Evolutionary conservation across 495 filamentous ascomycete genomes (phyloP), one percentile per base, ranked within the genome.

Genomic region (Penicillium egyptiacum): DNA sequence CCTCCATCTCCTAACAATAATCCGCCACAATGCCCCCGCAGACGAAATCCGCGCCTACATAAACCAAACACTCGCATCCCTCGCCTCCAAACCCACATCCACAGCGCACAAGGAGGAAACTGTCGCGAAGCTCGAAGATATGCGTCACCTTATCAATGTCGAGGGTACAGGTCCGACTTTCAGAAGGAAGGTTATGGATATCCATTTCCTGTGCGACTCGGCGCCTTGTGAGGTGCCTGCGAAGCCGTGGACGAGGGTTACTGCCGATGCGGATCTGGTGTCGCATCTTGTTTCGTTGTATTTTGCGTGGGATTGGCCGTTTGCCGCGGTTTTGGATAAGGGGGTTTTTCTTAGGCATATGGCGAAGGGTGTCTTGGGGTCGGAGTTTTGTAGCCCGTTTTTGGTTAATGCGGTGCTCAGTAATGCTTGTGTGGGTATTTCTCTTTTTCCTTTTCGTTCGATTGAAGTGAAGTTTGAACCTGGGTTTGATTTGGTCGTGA

Each of bases 301-400:
- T 60, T 83, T 84, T 65, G 74, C 77, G 6, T 83, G 79, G 80
- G 76, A 81, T 59, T 80, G 80, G 58, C 74, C 78, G n/a, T 79
- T 81, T 25, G 67, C 75, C 65, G 62, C 69, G 8, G 75, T 76
- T 61, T 56, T 84, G 46, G 79, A 82, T 40, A 63, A 69, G 23
- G 71, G 73, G 35, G 71, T 81, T 14, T 82, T 84, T 61, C 51
- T 82, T 14, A 64, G 59, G 17, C 74, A 83, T 64, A 81, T 83
- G 75, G 59, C 50, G 0, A 37, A 23, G 22, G 69, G 66, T 0
- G 58, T 74, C 22, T 37, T 64, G 11, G 60, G 60, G 2, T 70
- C 68, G 14, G 64, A 74, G 58, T 79, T 80, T 65, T 84, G 80
- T 65, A 78, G 72, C 41, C 71, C 79, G 3, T 78, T 81, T 60